phyloP scores from a whole-genome alignment of 2,329 filamentous ascomycete genomes.

The Epichloe sibirici region DNA sequence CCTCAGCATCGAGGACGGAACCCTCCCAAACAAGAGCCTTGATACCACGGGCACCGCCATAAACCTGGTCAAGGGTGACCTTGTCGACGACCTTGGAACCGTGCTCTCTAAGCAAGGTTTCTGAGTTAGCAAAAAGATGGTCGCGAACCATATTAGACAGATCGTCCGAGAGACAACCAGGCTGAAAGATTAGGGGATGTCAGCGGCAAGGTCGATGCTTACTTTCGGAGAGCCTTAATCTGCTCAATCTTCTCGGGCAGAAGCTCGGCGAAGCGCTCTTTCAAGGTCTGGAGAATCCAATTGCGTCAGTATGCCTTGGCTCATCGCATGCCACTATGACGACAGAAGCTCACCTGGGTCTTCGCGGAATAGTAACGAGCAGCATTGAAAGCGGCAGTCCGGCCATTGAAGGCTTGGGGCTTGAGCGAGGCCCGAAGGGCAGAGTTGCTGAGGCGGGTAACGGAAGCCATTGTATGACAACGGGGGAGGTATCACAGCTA shows the following conservation, averaged over 20 bases:
- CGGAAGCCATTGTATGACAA: slow-evolving; percentile 59
- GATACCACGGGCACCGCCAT: slow-evolving; percentile 97
- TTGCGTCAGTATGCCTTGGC: slow-evolving; percentile 1
- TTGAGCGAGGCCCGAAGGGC: slow-evolving; percentile 67
- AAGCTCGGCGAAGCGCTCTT: slow-evolving; percentile 95
- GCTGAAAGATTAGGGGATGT: background rate
- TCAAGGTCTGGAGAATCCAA: slow-evolving; percentile 57
- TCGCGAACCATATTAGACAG: slow-evolving; percentile 8
- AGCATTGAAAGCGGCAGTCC: slow-evolving; percentile 65
- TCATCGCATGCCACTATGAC: background rate
- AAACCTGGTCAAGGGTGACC: slow-evolving; percentile 98
- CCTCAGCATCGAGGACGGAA: slow-evolving; percentile 94
- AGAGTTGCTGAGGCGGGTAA: slow-evolving; percentile 69
- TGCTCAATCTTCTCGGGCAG: slow-evolving; percentile 95
- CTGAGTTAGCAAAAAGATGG: slow-evolving; percentile 11
- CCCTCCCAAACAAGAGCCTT: slow-evolving; percentile 98
- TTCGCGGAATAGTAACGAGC: slow-evolving; percentile 89
- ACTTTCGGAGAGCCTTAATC: slow-evolving; percentile 98
- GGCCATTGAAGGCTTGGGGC: slow-evolving; percentile 54
- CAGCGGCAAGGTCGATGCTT: slow-evolving; percentile 22
- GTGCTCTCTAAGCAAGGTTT: slow-evolving; percentile 55
- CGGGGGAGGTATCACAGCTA: slow-evolving; percentile 6
- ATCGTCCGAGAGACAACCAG: background rate
- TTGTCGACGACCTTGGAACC: slow-evolving; percentile 93
- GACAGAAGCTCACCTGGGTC: slow-evolving; percentile 53